These are phyloP conservation scores for Pythium dissotocum DNA, from an alignment of 352 stramenopile genomes.

Conservation along the genomic window DNA sequence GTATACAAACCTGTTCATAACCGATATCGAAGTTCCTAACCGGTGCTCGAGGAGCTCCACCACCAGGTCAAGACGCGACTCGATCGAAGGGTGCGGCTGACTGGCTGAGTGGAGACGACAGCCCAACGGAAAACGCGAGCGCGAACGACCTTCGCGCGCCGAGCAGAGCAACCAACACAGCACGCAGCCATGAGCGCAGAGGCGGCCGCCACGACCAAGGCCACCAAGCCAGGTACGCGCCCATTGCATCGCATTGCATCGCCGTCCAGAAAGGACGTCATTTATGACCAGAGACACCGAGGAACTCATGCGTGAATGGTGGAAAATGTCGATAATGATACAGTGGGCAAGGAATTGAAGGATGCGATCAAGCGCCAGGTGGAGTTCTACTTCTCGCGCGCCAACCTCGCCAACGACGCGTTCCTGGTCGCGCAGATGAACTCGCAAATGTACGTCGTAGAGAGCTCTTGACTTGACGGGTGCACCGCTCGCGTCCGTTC, in stretches of 20 bases:
- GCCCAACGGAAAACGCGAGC: background rate
- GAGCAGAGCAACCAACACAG: background rate
- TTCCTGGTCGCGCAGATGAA: constrained; percentile 91
- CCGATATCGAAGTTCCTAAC: background rate
- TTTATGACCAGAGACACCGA: background rate
- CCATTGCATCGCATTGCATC: background rate
- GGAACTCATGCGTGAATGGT: background rate
- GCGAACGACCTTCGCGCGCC: constrained; percentile 1
- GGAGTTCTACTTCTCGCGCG: constrained; percentile 92
- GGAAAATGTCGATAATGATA: background rate
- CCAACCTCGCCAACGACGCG: constrained; percentile 84
- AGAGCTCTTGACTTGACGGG: too few relatives aligned
- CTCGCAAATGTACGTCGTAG: constrained; percentile 77
- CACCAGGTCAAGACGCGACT: constrained; percentile 15
- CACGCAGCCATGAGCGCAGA: constrained; percentile 28
- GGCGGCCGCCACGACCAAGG: constrained; percentile 21
- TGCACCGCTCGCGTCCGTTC: background rate
- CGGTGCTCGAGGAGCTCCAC: constrained; percentile 12
- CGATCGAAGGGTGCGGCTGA: constrained; percentile 23
- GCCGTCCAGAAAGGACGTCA: background rate
- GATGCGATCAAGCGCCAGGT: constrained; percentile 85
- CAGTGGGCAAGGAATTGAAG: constrained; percentile 61
- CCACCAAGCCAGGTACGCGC: constrained; percentile 22
- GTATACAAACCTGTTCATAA: constrained; percentile 1
- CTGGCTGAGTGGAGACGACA: constrained; percentile 28